Percentiles rank a stretch among this genome's conserved stretches.
phyloP scores from a whole-genome alignment of 441 rosid species.

The Pelargonium fulgidum region DNA sequence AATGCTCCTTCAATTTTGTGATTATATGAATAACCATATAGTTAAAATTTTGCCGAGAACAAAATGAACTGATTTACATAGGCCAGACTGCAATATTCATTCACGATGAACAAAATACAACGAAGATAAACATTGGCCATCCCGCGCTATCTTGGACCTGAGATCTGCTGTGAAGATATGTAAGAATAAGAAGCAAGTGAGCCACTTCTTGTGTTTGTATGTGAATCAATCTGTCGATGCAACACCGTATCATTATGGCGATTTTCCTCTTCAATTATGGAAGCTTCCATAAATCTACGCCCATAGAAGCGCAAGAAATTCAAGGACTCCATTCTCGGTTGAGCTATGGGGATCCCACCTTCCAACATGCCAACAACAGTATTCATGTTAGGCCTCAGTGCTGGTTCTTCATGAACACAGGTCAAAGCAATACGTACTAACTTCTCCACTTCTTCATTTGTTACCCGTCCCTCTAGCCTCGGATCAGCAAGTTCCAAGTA shows the following conservation, averaged over 20 bases:
- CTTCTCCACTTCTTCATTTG: constrained; percentile 55
- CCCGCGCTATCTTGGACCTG: constrained; percentile 64
- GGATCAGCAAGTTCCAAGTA: constrained; percentile 71
- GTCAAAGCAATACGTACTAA: constrained; percentile 59
- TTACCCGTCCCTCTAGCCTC: constrained; percentile 59
- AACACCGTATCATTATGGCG: constrained; percentile 27
- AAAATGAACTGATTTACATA: neutral
- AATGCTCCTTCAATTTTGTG: neutral
- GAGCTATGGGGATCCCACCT: constrained; percentile 50
- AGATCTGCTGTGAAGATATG: constrained; percentile 67
- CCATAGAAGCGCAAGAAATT: constrained; percentile 80
- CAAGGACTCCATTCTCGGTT: constrained; percentile 61
- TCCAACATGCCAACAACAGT: constrained; percentile 73
- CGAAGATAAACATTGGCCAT: neutral
- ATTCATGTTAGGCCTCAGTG: constrained; percentile 57
- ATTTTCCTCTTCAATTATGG: constrained; percentile 41
- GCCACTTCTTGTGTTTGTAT: constrained; percentile 28
- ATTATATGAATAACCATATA: neutral
- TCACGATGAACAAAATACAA: constrained; percentile 19
- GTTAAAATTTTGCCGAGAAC: neutral
- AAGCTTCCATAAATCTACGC: constrained; percentile 65
- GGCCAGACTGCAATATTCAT: constrained; percentile 11
- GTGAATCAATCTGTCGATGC: constrained; percentile 31
- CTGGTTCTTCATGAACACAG: constrained; percentile 74
- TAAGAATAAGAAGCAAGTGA: constrained; percentile 37